phyloP scores from a whole-genome alignment of 306 rosid genomes.

The Aeschynomene evenia region DNA sequence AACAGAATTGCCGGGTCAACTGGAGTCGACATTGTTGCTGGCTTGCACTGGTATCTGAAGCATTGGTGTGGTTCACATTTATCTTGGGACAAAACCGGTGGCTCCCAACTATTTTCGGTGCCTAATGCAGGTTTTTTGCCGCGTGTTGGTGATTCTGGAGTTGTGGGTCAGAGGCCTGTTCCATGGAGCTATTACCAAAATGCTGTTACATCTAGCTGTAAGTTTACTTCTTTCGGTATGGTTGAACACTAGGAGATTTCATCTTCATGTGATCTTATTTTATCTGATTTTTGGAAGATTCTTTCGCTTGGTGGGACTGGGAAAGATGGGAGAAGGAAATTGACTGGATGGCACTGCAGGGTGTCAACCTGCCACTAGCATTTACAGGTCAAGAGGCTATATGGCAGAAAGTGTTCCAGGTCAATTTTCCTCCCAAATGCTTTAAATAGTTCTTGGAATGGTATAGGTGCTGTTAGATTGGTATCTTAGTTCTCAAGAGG shows the following conservation, averaged over 20 bases:
- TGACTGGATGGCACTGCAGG: constrained; percentile 97
- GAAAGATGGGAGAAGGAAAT: constrained; percentile 91
- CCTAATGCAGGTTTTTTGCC: constrained; percentile 64
- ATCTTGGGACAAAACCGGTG: constrained; percentile 95
- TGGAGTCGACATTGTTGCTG: constrained; percentile 81
- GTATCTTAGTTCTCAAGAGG: background rate
- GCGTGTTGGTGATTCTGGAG: constrained; percentile 45
- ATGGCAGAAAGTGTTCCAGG: constrained; percentile 88
- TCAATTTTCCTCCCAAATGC: constrained; percentile 22
- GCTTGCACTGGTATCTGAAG: constrained; percentile 86
- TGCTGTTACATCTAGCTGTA: constrained; percentile 92
- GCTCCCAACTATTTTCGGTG: constrained; percentile 61
- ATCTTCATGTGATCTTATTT: constrained; percentile 22
- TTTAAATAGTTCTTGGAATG: background rate
- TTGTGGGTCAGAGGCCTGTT: constrained; percentile 62
- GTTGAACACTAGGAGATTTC: constrained; percentile 6
- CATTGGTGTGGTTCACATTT: constrained; percentile 72
- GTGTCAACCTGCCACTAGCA: constrained; percentile 80
- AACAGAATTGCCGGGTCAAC: constrained; percentile 65
- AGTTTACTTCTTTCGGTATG: constrained; percentile 33
- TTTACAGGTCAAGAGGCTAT: constrained; percentile 95
- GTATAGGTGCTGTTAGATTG: background rate
- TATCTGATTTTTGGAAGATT: constrained; percentile 50
- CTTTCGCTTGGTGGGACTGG: constrained; percentile 97
- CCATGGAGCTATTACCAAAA: constrained; percentile 92